Conservation (phyloP, 1,284 basidiomycete species). For the Pseudozyma pruni region DNA sequence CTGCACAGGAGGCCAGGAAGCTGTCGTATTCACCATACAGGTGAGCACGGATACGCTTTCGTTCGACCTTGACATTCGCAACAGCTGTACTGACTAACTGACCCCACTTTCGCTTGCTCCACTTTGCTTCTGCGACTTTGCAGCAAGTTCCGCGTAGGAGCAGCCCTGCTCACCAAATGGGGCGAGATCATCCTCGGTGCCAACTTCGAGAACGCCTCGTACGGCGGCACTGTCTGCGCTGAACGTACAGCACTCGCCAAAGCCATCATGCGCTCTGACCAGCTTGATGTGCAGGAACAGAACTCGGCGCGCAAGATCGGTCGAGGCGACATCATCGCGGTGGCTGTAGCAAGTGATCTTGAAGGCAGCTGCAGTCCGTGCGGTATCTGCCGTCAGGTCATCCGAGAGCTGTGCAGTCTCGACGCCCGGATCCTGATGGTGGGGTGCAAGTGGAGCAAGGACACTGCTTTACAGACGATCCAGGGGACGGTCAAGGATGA, state of each 20-base stretch:
- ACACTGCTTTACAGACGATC: conserved; percentile 3
- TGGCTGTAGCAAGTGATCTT: conserved; percentile 56
- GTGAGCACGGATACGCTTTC: conserved; percentile 19
- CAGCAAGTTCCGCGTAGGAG: conserved; percentile 89
- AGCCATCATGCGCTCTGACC: conserved; percentile 34
- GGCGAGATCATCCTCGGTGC: conserved; percentile 82
- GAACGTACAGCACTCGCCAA: conserved; percentile 63
- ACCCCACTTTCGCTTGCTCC: too few relatives aligned
- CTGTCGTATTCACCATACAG: conserved; percentile 64
- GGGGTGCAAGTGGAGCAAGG: conserved; percentile 74
- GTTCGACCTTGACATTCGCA: too few relatives aligned
- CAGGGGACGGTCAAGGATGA: conserved; percentile 19
- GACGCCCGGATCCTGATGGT: conserved; percentile 82
- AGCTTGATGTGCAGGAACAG: conserved; percentile 25
- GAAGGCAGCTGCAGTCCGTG: conserved; percentile 71
- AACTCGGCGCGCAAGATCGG: conserved; percentile 38
- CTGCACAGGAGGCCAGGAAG: conserved; percentile 56
- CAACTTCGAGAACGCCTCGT: conserved; percentile 91
- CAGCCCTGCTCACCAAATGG: conserved; percentile 78
- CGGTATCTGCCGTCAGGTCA: conserved; percentile 89
- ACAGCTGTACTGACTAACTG: too few relatives aligned
- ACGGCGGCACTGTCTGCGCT: conserved; percentile 73
- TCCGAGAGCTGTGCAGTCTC: conserved; percentile 82
- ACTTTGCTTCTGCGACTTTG: not conserved
- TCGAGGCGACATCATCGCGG: conserved; percentile 53